phyloP scores from a whole-genome alignment of 2,329 filamentous ascomycete genomes.

The Fusarium cicatricum region DNA sequence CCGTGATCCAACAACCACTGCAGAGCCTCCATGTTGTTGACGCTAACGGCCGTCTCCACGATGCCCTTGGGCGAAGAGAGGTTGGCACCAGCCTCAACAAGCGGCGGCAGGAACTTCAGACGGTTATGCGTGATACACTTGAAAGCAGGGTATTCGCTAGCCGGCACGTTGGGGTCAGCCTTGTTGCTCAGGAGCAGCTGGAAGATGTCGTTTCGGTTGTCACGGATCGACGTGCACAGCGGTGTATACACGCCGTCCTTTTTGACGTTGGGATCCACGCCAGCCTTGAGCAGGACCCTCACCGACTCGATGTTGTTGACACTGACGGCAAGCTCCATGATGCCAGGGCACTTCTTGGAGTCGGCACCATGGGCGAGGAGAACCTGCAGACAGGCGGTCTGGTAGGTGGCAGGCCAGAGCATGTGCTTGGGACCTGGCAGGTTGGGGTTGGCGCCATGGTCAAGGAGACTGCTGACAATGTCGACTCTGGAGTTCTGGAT shows the following conservation, averaged over 20 bases:
- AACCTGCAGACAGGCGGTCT: constrained; percentile 64
- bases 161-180: constrained; percentile 69
- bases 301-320: constrained; percentile 71
- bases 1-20: constrained; percentile 68
- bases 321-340: constrained; percentile 70
- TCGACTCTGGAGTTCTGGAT: constrained; percentile 65
- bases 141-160: constrained; percentile 71
- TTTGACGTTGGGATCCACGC: constrained; percentile 67
- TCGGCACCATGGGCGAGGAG: constrained; percentile 68
- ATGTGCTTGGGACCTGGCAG: constrained; percentile 74
- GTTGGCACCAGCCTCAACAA: constrained; percentile 68
- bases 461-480: constrained; percentile 57
- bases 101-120: constrained; percentile 65
- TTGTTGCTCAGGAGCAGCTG: constrained; percentile 63
- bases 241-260: constrained; percentile 75
- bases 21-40: constrained; percentile 68
- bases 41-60: constrained; percentile 68
- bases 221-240: constrained; percentile 72
- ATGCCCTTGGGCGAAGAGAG: constrained; percentile 69
- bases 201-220: constrained; percentile 69
- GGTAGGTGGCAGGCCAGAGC: constrained; percentile 70
- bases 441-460: constrained; percentile 72
- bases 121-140: constrained; percentile 74
- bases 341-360: constrained; percentile 65
- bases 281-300: constrained; percentile 63